Evolutionary conservation across 1,139 yeast genomes (phyloP).

Genomic region (Taiozyma sp.): DNA sequence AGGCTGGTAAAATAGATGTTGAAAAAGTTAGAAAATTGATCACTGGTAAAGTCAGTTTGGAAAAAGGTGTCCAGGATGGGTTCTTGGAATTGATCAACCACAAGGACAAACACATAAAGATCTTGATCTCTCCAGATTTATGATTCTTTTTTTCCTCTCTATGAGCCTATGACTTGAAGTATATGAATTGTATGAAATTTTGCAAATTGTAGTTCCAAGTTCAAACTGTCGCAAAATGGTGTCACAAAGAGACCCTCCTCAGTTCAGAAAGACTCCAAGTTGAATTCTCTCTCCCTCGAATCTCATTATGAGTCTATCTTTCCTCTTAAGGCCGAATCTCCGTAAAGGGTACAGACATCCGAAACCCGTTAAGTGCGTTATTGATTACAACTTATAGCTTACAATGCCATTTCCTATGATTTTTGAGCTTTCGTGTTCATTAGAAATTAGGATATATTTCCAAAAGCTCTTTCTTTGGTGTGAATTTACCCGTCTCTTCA

Average conservation of each 20-base stretch:
- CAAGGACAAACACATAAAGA: constrained; percentile 45
- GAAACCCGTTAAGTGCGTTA: no score
- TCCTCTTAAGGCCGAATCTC: no score
- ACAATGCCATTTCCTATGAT: no score
- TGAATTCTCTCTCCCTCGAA: no score
- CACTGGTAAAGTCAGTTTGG: constrained; percentile 38
- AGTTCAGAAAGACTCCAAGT: no score
- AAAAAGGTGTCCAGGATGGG: constrained; percentile 40
- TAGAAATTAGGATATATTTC: not conserved
- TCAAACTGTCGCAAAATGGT: not conserved
- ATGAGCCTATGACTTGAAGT: not conserved
- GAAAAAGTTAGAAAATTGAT: constrained; percentile 37
- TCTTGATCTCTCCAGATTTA: constrained; percentile 37
- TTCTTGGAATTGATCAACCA: constrained; percentile 38
- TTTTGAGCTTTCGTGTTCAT: not conserved
- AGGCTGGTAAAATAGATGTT: constrained; percentile 33
- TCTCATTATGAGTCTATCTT: no score
- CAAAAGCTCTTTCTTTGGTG: not conserved
- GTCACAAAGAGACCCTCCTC: no score
- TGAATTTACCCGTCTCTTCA: not conserved
- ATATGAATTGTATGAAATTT: not conserved
- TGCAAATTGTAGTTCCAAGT: no score
- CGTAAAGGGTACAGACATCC: no score
- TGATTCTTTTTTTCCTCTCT: not conserved
- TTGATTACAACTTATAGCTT: no score